These are phyloP conservation scores for Russula sp. DNA, from an alignment of 768 basidiomycete genomes.

Conservation along the genomic window DNA sequence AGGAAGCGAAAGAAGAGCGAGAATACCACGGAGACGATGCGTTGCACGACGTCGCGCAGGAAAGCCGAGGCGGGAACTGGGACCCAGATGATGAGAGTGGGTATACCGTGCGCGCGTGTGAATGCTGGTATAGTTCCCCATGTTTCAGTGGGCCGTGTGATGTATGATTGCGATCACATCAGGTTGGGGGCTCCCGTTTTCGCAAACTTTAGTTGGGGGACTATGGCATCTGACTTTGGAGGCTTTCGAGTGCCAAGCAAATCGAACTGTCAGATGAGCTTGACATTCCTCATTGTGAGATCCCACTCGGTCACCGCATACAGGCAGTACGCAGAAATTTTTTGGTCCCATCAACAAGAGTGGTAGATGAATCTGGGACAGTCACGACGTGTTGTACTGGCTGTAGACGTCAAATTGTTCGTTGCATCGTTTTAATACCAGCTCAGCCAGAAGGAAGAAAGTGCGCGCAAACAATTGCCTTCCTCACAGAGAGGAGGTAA, in stretches of 20 bases:
- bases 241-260: constrained; percentile 9
- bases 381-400: too few relatives aligned
- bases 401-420: too few relatives aligned
- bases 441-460: too few relatives aligned
- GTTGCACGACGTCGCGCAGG: constrained; percentile 26
- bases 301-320: constrained; percentile 71
- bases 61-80: constrained; percentile 34
- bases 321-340: too few relatives aligned
- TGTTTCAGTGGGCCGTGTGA: not conserved
- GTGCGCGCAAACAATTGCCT: too few relatives aligned
- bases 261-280: constrained; percentile 52
- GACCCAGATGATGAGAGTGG: constrained; percentile 32
- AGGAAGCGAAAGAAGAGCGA: constrained; percentile 48
- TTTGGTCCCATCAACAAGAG: too few relatives aligned
- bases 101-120: not conserved
- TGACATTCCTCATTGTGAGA: constrained; percentile 63
- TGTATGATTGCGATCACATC: not conserved
- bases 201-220: not conserved
- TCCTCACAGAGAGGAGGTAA: too few relatives aligned
- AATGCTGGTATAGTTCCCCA: not conserved
- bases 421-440: too few relatives aligned
- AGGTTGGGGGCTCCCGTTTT: not conserved
- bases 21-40: constrained; percentile 33
- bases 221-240: too few relatives aligned
- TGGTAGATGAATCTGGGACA: too few relatives aligned